Evolutionary conservation across 169 alveolate genomes (phyloP).

Genomic region (Babesia divergens): DNA sequence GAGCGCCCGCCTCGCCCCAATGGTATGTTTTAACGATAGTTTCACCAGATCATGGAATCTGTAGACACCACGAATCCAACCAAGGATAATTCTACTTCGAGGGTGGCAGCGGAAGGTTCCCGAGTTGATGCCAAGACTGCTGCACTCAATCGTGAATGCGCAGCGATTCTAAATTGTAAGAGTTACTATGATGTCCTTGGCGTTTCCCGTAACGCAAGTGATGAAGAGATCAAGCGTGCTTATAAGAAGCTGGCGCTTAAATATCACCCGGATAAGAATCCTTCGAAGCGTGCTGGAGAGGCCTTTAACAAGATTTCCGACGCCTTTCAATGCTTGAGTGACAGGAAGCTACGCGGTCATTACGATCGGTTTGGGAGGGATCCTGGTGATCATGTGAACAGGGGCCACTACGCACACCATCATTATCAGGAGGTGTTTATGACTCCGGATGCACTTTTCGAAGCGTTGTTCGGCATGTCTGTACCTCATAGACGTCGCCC

Average conservation of each 20-base stretch:
- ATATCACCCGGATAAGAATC: constrained; percentile 95
- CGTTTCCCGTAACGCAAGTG: constrained; percentile 83
- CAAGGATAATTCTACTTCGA: constrained; percentile 25
- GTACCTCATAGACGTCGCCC: not conserved
- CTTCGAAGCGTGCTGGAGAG: constrained; percentile 92
- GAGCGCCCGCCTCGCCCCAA: not conserved
- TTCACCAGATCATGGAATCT: no score
- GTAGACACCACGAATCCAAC: no score
- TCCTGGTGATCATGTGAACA: not conserved
- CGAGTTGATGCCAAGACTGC: constrained; percentile 38
- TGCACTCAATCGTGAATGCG: constrained; percentile 72
- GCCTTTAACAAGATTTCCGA: constrained; percentile 91
- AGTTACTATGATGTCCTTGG: constrained; percentile 90
- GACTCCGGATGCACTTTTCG: constrained; percentile 52
- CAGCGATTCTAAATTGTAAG: constrained; percentile 73
- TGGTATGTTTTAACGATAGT: no score
- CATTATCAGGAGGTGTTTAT: constrained; percentile 8
- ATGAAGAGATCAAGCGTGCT: constrained; percentile 87
- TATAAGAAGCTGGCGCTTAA: constrained; percentile 92
- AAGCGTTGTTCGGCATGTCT: constrained; percentile 50
- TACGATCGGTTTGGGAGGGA: constrained; percentile 74
- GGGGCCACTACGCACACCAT: not conserved
- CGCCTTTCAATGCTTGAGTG: constrained; percentile 89
- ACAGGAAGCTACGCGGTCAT: constrained; percentile 82
- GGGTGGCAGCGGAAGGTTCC: constrained; percentile 61